Evolutionary conservation across 2,329 filamentous ascomycete genomes (phyloP).

Genomic region (Sporothrix protearum): DNA sequence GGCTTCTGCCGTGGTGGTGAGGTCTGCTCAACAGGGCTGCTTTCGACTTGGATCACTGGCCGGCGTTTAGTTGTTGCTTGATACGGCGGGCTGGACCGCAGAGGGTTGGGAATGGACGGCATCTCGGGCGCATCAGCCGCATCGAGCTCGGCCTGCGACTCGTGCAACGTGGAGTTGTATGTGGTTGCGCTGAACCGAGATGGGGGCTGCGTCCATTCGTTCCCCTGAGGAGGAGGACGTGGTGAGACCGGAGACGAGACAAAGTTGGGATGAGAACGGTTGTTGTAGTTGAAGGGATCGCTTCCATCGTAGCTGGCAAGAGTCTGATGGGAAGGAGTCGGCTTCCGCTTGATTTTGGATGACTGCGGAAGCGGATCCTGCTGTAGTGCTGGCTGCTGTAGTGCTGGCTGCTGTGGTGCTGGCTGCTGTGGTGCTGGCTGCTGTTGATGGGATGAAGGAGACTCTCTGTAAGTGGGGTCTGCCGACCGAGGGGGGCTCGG

Average conservation of each 20-base stretch:
- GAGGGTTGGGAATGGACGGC: conserved; percentile 23
- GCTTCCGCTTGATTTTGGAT: conserved; percentile 23
- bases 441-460: conserved; percentile 23
- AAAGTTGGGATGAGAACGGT: conserved; percentile 18
- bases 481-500: conserved; percentile 41
- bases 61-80: conserved; percentile 5
- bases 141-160: conserved; percentile 31
- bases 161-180: conserved; percentile 52
- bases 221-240: conserved; percentile 28
- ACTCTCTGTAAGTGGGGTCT: conserved; percentile 28
- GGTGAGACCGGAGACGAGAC: conserved; percentile 22
- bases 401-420: conserved; percentile 17
- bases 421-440: conserved; percentile 16
- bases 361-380: conserved; percentile 17
- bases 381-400: conserved; percentile 16
- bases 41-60: background rate
- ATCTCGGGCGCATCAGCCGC: conserved; percentile 22
- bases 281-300: conserved; percentile 30
- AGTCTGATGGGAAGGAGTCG: conserved; percentile 20
- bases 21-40: conserved; percentile 1
- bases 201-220: conserved; percentile 48
- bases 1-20: conserved; percentile 19
- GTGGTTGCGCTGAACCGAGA: conserved; percentile 65
- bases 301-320: conserved; percentile 27
- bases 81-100: conserved; percentile 17